Conservation (phyloP, 2,329 filamentous ascomycete species). For the Calcarisporium arbuscula region DNA sequence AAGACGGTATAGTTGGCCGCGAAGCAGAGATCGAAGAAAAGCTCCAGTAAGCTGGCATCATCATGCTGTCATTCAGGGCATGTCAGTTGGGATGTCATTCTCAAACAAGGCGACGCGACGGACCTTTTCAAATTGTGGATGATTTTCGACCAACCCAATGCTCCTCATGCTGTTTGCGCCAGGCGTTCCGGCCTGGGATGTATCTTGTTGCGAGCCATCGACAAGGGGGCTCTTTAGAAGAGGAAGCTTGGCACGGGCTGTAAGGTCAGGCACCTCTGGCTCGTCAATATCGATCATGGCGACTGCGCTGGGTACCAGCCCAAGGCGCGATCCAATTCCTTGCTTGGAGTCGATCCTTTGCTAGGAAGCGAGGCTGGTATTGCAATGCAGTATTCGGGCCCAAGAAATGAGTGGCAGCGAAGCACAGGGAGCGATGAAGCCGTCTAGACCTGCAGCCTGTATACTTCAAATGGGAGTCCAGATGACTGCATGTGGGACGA, state of each 20-base stretch:
- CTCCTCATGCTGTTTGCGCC: background rate
- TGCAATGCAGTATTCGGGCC: no score
- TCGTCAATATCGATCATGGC: conserved; percentile 12
- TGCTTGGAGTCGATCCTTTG: no score
- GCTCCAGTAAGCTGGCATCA: conserved; percentile 29
- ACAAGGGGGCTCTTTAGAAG: conserved; percentile 25
- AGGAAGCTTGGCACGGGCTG: no score
- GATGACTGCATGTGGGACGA: no score
- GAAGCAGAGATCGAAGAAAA: conserved; percentile 34
- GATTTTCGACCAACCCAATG: background rate
- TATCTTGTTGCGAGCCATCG: conserved; percentile 1
- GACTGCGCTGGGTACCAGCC: no score
- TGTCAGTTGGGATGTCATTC: conserved; percentile 2
- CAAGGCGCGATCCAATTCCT: no score
- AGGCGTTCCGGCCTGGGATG: conserved; percentile 8
- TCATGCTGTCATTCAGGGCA: conserved; percentile 18
- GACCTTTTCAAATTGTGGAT: background rate
- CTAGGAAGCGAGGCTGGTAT: no score
- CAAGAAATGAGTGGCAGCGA: no score
- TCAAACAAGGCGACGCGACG: background rate
- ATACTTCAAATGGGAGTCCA: no score
- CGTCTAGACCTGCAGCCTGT: no score
- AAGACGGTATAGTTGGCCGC: conserved; percentile 61
- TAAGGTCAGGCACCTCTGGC: no score
- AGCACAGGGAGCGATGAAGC: no score